Evolutionary conservation across 2,329 filamentous ascomycete genomes (phyloP), one percentile per base, ranked within the genome.

Genomic region (Xylariaceae sp.): DNA sequence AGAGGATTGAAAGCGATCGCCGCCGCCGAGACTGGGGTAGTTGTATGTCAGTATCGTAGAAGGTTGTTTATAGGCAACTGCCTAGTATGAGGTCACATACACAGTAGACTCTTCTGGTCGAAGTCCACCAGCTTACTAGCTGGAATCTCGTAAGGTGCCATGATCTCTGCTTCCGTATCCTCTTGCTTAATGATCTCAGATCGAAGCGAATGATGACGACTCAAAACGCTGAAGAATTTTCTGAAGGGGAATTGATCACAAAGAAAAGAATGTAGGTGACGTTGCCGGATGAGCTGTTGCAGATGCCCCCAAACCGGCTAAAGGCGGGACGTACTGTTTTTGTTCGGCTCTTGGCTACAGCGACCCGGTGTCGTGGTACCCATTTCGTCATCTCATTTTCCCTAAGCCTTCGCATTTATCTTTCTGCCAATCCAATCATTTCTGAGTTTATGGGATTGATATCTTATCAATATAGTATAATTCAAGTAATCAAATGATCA

Each of bases 1-100:
- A 94, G 86, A 18, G 94, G 94, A 72, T 99, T 99, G 73, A 99
- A 97, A 43, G 86, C 80, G 71, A 99, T 95, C 46, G 88, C 81
- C 48, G 77, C 78, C 42, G 85, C 88, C 59, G 90, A 89, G 60
- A 94, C 91, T 96, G 47, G 41, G 36, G 33, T 47, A 44, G 35
- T 43, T 48, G 60, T n/a, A n/a, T n/a, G n/a, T 55, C 36, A 62
- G 48, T 47, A 19, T 47, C 44, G 45, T 33, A 30, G 45, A 27
- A 18, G 33, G 4, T 32, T 32, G 17, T 22, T 42, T 35, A 18
- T 39, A 42, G 31, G 33, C 2, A 43, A 36, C 19, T 42, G 11
- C 18, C 11, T 22, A 33, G 15, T n/a, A n/a, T 40, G 15, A 45
- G 33, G 33, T 12, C 15, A 73, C 82, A 53, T 77, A 90, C 87